Evolutionary conservation across 345 rosid genomes (phyloP).

Genomic region (Hibiscus tridactylites): DNA sequence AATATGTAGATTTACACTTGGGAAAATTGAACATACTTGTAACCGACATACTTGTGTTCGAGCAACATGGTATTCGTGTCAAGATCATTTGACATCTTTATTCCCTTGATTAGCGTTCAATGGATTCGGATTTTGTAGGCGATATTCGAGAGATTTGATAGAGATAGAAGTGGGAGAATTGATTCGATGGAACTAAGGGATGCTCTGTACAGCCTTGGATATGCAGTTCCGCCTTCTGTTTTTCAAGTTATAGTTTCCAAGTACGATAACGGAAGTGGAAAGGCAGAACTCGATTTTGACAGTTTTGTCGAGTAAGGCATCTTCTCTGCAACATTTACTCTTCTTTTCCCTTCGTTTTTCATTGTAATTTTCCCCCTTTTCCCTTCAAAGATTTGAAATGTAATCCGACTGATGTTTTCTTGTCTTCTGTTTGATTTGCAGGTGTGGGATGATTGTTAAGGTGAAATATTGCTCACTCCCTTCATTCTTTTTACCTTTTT

Average conservation of each 20-base stretch:
- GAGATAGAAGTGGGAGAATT: conserved; percentile 58
- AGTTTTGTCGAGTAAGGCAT: conserved; percentile 58
- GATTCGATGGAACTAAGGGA: conserved; percentile 51
- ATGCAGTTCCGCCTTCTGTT: conserved; percentile 54
- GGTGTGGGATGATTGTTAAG: conserved; percentile 72
- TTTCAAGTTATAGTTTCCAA: conserved; percentile 44
- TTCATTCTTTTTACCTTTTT: neutral
- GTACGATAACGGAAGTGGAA: conserved; percentile 44
- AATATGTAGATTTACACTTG: neutral
- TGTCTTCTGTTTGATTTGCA: conserved; percentile 24
- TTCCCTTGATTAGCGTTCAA: neutral
- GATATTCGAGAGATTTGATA: conserved; percentile 56
- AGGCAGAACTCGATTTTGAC: conserved; percentile 46
- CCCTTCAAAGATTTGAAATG: neutral
- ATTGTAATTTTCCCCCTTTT: neutral
- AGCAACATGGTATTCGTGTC: neutral
- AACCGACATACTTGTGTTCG: neutral
- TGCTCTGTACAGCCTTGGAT: conserved; percentile 52
- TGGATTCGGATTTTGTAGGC: conserved; percentile 23
- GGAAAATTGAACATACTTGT: neutral
- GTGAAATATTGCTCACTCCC: conserved; percentile 23
- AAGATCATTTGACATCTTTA: neutral
- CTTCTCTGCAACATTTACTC: neutral
- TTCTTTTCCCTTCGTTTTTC: neutral
- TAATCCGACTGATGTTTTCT: neutral